Evolutionary conservation across 441 rosid genomes (phyloP).

Genomic region (Arabidopsis lyrata): DNA sequence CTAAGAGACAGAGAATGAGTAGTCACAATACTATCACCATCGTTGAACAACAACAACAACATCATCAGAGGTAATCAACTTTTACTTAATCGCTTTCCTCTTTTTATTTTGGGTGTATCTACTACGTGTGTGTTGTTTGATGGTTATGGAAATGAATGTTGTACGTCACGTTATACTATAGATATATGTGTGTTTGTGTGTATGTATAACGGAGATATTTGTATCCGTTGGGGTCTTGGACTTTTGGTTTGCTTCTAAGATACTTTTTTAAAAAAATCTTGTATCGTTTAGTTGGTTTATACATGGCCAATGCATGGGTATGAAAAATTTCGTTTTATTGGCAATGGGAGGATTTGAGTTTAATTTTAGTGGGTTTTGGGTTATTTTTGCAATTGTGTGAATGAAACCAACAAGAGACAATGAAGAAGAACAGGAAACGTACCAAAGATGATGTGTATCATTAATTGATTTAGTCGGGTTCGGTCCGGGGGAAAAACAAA

Average conservation of each 20-base stretch:
- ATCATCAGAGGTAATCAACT: constrained; percentile 34
- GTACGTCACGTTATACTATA: constrained; percentile 30
- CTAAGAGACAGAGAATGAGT: constrained; percentile 84
- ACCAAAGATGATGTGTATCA: constrained; percentile 43
- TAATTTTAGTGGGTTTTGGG: not conserved
- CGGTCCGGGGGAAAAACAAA: constrained; percentile 21
- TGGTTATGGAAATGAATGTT: constrained; percentile 29
- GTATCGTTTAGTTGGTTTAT: constrained; percentile 29
- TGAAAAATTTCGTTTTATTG: constrained; percentile 6
- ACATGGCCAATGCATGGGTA: constrained; percentile 33
- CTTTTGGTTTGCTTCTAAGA: constrained; percentile 24
- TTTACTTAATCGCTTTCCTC: not conserved
- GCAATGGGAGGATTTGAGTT: not conserved
- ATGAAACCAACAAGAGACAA: constrained; percentile 40
- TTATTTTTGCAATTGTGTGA: constrained; percentile 10
- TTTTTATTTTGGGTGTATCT: constrained; percentile 19
- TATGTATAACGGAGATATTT: constrained; percentile 41
- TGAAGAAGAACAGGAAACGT: constrained; percentile 39
- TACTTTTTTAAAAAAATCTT: constrained; percentile 14
- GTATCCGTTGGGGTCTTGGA: constrained; percentile 38
- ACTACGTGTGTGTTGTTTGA: constrained; percentile 23
- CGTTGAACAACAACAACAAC: constrained; percentile 40
- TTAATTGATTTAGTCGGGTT: constrained; percentile 36
- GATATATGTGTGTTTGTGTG: constrained; percentile 41
- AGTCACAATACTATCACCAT: constrained; percentile 55